Percentiles rank a stretch among this genome's conserved stretches.
phyloP scores from a whole-genome alignment of 768 basidiomycete genomes.

The Tricholoma furcatifolium region DNA sequence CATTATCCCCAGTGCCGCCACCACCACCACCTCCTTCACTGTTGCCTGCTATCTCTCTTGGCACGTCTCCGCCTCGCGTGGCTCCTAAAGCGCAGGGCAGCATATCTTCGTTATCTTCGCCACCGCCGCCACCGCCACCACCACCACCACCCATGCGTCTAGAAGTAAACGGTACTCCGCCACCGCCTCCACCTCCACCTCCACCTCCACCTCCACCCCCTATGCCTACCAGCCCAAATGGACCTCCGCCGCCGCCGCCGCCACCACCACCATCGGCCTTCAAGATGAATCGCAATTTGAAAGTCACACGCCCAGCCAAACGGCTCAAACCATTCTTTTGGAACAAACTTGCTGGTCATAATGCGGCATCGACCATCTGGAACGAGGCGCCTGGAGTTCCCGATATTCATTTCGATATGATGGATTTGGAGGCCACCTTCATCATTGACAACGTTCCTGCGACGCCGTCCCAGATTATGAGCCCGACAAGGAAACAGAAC shows the following conservation, averaged over 20 bases:
- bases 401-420: conserved; percentile 49
- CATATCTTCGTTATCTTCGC: conserved; percentile 7
- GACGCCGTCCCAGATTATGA: conserved; percentile 41
- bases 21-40: conserved; percentile 21
- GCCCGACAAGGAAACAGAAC: conserved; percentile 51
- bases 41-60: too few species aligned
- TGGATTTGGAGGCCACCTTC: conserved; percentile 77
- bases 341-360: conserved; percentile 65
- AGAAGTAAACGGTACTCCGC: conserved; percentile 17
- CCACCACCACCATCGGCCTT: conserved; percentile 38
- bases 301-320: conserved; percentile 45
- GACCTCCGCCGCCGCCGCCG: conserved; percentile 29
- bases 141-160: conserved; percentile 20
- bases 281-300: conserved; percentile 29
- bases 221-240: conserved; percentile 19
- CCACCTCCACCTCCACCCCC: conserved; percentile 38
- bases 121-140: conserved; percentile 30
- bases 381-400: conserved; percentile 40
- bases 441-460: conserved; percentile 47
- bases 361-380: conserved; percentile 65
- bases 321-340: conserved; percentile 87
- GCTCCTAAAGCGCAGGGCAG: too few species aligned
- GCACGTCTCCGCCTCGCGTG: too few species aligned
- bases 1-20: conserved; percentile 13
- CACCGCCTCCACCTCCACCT: conserved; percentile 36